These are phyloP conservation scores for Zygosaccharomyces sapae DNA, from an alignment of 1,139 yeast genomes.

Conservation along the genomic window DNA sequence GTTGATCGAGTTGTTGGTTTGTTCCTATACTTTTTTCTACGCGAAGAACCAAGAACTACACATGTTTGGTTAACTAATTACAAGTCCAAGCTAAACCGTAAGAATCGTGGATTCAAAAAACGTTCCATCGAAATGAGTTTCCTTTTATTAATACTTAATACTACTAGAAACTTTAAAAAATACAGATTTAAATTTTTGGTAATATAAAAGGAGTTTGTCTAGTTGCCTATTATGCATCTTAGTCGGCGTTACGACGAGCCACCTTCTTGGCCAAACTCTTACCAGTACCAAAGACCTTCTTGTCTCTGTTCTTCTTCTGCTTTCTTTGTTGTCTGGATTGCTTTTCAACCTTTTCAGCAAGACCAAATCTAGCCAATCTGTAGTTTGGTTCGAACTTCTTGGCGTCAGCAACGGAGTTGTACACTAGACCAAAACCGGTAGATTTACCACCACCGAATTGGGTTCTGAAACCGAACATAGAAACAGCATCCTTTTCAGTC, in stretches of 20 bases:
- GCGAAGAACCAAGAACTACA: background rate
- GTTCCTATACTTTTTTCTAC: background rate
- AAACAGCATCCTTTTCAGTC: slow-evolving; percentile 97
- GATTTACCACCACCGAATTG: slow-evolving; percentile 99
- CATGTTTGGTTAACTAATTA: no score
- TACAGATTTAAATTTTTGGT: slow-evolving; percentile 12
- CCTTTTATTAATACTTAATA: slow-evolving; percentile 18
- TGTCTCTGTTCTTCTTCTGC: slow-evolving; percentile 99
- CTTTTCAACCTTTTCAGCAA: slow-evolving; percentile 93
- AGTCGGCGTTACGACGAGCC: slow-evolving; percentile 55
- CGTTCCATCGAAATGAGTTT: slow-evolving; percentile 11
- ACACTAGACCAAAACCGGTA: slow-evolving; percentile 97
- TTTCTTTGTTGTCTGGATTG: slow-evolving; percentile 99
- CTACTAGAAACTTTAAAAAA: slow-evolving; percentile 18
- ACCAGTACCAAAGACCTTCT: slow-evolving; percentile 98
- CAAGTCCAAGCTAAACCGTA: no score
- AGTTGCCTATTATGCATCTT: slow-evolving; percentile 19
- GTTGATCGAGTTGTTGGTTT: background rate
- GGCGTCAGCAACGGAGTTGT: slow-evolving; percentile 97
- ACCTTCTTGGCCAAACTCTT: slow-evolving; percentile 89
- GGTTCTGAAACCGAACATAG: slow-evolving; percentile 99
- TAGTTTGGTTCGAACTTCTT: slow-evolving; percentile 98
- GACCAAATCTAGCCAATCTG: slow-evolving; percentile 99
- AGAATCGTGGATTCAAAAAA: background rate
- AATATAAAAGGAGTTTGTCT: slow-evolving; percentile 12